Conservation (phyloP, 2,329 filamentous ascomycete species). For the Cordyceps cicadae region DNA sequence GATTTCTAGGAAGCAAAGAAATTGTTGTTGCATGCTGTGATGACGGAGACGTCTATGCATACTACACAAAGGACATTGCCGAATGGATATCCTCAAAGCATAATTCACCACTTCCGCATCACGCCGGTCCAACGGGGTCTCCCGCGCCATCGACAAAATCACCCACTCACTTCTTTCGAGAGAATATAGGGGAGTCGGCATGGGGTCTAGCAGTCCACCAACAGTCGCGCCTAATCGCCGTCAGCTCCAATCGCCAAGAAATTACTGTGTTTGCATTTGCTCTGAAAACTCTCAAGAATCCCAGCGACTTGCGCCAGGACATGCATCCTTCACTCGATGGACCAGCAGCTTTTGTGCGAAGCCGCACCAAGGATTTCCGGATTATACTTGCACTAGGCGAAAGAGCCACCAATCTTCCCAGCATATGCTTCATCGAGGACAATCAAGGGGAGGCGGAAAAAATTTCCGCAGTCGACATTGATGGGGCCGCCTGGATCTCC, state of each 20-base stretch:
- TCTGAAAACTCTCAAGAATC: constrained; percentile 14
- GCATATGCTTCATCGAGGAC: constrained; percentile 42
- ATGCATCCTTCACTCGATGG: neutral
- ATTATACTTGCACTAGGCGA: constrained; percentile 37
- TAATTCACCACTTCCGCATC: neutral
- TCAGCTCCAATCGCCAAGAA: constrained; percentile 64
- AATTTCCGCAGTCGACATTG: constrained; percentile 43
- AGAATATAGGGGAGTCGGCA: constrained; percentile 69
- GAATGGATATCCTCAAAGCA: constrained; percentile 31
- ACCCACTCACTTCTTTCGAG: constrained; percentile 55
- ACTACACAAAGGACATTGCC: constrained; percentile 50
- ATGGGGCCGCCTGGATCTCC: constrained; percentile 39
- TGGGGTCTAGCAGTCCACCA: constrained; percentile 85
- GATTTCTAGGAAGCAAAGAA: constrained; percentile 61
- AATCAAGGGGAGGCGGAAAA: constrained; percentile 39
- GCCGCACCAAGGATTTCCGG: constrained; percentile 40
- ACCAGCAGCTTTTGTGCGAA: constrained; percentile 27
- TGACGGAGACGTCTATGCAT: constrained; percentile 67
- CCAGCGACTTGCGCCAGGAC: neutral
- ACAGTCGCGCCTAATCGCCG: constrained; percentile 74
- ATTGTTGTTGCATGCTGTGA: constrained; percentile 61
- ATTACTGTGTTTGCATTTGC: constrained; percentile 46
- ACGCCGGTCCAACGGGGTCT: neutral
- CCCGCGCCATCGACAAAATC: neutral
- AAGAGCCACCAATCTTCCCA: constrained; percentile 41